Conservation (phyloP, 2,329 filamentous ascomycete species). For the Seiridium cupressi region DNA sequence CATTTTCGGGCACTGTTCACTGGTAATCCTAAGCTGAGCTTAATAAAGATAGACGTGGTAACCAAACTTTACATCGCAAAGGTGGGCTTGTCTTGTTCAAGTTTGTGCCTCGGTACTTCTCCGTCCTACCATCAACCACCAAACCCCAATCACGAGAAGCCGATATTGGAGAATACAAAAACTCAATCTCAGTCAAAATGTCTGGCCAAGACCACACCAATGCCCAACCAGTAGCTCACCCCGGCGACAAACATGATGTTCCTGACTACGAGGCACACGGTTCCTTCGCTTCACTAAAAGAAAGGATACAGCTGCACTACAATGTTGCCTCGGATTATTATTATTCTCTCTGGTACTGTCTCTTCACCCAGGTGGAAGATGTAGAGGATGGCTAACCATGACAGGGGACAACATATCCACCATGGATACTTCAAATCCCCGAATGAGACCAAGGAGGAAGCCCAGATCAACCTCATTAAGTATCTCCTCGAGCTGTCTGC, state of each 20-base stretch:
- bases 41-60: background rate
- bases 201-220: background rate
- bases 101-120: background rate
- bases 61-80: no score
- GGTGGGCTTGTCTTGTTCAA: background rate
- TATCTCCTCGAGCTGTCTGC: slow-evolving; percentile 50
- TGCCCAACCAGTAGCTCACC: slow-evolving; percentile 13
- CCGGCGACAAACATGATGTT: slow-evolving; percentile 26
- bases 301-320: slow-evolving; percentile 59
- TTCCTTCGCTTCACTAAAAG: slow-evolving; percentile 41
- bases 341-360: slow-evolving; percentile 53
- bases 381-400: background rate
- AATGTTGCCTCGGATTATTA: slow-evolving; percentile 62
- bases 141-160: background rate
- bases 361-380: slow-evolving; percentile 1
- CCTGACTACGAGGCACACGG: slow-evolving; percentile 23
- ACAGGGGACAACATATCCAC: slow-evolving; percentile 63
- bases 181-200: slow-evolving; percentile 7
- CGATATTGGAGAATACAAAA: background rate
- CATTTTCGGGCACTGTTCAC: background rate
- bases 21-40: background rate
- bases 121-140: background rate
- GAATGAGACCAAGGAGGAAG: slow-evolving; percentile 53
- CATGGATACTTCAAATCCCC: slow-evolving; percentile 56
- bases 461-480: slow-evolving; percentile 56